Conservation (phyloP, 2,329 filamentous ascomycete genomes). For the Camillea tinctor region DNA sequence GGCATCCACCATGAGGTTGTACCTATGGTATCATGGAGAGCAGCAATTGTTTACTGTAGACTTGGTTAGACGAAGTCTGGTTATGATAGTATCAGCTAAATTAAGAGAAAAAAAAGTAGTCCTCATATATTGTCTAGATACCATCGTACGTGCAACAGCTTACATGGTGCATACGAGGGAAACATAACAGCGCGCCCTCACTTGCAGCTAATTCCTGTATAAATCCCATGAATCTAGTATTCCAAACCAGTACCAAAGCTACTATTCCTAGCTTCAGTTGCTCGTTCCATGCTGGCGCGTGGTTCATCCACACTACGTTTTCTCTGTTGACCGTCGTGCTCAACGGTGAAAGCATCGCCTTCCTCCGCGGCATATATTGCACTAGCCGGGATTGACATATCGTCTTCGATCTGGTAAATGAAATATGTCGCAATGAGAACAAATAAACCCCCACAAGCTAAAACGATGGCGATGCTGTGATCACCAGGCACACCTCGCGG, state of each 20-base stretch:
- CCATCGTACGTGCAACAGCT: not conserved
- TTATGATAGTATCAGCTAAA: not conserved
- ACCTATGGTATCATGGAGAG: too few species aligned
- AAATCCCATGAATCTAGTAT: slow-evolving; percentile 33
- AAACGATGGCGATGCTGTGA: slow-evolving; percentile 80
- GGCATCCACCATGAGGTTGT: too few species aligned
- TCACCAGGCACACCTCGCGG: slow-evolving; percentile 82
- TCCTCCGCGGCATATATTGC: slow-evolving; percentile 43
- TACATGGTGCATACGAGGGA: not conserved
- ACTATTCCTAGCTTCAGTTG: slow-evolving; percentile 47
- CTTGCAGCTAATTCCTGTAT: not conserved
- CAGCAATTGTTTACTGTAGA: too few species aligned
- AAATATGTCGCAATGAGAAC: slow-evolving; percentile 76
- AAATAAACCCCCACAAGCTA: slow-evolving; percentile 79
- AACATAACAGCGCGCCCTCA: not conserved
- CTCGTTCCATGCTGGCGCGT: slow-evolving; percentile 41
- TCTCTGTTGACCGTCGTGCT: slow-evolving; percentile 13
- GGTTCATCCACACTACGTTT: slow-evolving; percentile 11
- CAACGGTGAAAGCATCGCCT: slow-evolving; percentile 33
- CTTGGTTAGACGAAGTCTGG: too few species aligned
- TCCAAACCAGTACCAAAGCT: slow-evolving; percentile 49
- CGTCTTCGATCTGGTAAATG: slow-evolving; percentile 66
- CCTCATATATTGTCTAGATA: not conserved
- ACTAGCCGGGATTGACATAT: slow-evolving; percentile 41
- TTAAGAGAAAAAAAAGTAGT: not conserved